Evolutionary conservation across 768 basidiomycete genomes (phyloP), one percentile per base, ranked within the genome.

Genomic region (Mycena metata): DNA sequence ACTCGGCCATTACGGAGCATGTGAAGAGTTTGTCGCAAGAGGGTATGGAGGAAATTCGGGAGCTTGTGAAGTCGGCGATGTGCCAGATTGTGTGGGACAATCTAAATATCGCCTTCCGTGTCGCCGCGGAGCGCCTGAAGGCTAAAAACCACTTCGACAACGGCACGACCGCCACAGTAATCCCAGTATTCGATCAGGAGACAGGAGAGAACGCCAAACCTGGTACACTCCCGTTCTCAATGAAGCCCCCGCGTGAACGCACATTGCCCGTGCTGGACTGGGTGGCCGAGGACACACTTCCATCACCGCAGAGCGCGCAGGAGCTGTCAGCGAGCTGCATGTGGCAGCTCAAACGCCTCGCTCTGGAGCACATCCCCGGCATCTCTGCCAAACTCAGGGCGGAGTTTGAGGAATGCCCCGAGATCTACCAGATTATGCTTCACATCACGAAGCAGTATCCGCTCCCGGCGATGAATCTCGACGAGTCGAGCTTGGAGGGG

Each of bases 101-200:
- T 56, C 24, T 78, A 17, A 78, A 78, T 66, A 77, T 79, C 23
- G 72, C 75, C 0, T 75, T 75, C 50, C 64, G 63, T 5, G 76
- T 79, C 19, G 67, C 47, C 11, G 65, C 76, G 41, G 73, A 78
- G 47, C 71, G 77, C 0, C 43, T 59, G 3, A 66, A 75, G 35
- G 68, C 70, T 0, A 75, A 76, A 43, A 73, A 75, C 52, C 72
- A 75, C 39, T 78, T 78, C 58, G 71, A 77, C 47, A 79, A 77
- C 58, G 77, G 78, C 3, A 79, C 76, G 1, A 77, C 78, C 3
- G 73, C 73, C 0, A 77, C 74, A 3, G 23, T 76, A 3, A 67
- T 79, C 33, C 73, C 73, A 1, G 52, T 76, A 10, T 76, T 51
- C 42, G 61, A 63, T 49, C 61, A 49, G 2, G 61, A 16, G 5